Conservation (phyloP, 257 asterid genomes). For the Jacaranda copaia region DNA sequence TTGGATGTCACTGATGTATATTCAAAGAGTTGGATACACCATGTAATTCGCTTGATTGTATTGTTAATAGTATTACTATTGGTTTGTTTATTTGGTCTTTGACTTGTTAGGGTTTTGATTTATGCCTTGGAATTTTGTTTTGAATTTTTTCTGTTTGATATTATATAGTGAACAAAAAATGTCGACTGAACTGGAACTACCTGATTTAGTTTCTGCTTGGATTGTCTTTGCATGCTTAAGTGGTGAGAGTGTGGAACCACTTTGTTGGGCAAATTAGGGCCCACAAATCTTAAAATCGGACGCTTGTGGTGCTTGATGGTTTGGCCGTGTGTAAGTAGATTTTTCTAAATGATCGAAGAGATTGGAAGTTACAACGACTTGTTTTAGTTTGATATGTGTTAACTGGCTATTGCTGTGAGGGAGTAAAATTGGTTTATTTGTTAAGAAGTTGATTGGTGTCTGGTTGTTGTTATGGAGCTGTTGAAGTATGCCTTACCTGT, state of each 20-base stretch:
- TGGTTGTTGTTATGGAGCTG: background rate
- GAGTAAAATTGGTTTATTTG: background rate
- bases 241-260: background rate
- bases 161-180: background rate
- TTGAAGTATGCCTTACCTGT: background rate
- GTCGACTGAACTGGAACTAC: background rate
- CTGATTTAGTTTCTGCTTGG: conserved; percentile 24
- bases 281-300: background rate
- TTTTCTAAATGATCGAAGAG: background rate
- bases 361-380: conserved; percentile 7
- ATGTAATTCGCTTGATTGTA: conserved; percentile 13
- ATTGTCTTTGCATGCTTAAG: conserved; percentile 24
- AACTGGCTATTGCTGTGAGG: background rate
- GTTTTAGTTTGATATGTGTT: conserved; percentile 28
- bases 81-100: conserved; percentile 20
- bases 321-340: conserved; percentile 15
- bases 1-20: background rate
- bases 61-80: conserved; percentile 6
- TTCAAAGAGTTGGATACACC: background rate
- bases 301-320: conserved; percentile 12
- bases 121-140: background rate
- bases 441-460: conserved; percentile 18
- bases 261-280: background rate
- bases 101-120: conserved; percentile 34
- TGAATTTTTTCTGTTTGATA: background rate